Base-by-base conservation (phyloP, 345 rosid species). In the Citrus australasica region DNA sequence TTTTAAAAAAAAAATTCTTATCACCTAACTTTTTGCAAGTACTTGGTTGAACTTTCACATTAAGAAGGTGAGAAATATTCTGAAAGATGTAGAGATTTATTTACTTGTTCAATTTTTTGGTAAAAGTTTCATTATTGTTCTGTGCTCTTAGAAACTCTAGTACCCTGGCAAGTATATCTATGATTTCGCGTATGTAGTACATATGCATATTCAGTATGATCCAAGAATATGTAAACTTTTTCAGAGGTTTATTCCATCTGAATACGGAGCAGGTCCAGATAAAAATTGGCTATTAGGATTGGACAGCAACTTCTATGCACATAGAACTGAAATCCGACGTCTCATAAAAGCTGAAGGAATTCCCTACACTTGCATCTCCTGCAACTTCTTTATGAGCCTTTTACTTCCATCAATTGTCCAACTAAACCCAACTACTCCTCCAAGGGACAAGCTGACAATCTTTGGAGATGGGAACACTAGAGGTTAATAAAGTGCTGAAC, bases 241-340 rank as follows among this genome's bases (percentile, higher is more conserved):
- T 75, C 84, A 94, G 97, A 91, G 91, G 85, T 94, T 92, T 82
- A 83, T 94, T 66, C 98, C 97, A 61, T 89, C 97, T 1, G 96
- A 94, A 65, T 94, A 90, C 71, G 98, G 98, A 78, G 85, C 87
- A 48, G 89, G 92, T 84, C 87, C 93, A 3, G 92, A 91, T 51
- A 88, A 87, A 86, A 79, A 79, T 64, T 89, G 85, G 78, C 81
- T 94, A 76, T 85, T 87, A 3, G 89, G 79, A 74, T 80, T 92
- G 80, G 93, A 85, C 78, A 66, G 87, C 53, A 80, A 82, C 33
- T 94, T 91, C 86, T 94, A 92, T 71, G 71, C 87, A 0, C 77
- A 83, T 67, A 92, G 83, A 83, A 79, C 89, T 11, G 93, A 94
- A 87, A 89, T 94, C 40, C 82, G 91, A 55, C 89, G 87, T 77